Evolutionary conservation across 2,329 filamentous ascomycete genomes (phyloP).

Genomic region (Hysterium pulicare): DNA sequence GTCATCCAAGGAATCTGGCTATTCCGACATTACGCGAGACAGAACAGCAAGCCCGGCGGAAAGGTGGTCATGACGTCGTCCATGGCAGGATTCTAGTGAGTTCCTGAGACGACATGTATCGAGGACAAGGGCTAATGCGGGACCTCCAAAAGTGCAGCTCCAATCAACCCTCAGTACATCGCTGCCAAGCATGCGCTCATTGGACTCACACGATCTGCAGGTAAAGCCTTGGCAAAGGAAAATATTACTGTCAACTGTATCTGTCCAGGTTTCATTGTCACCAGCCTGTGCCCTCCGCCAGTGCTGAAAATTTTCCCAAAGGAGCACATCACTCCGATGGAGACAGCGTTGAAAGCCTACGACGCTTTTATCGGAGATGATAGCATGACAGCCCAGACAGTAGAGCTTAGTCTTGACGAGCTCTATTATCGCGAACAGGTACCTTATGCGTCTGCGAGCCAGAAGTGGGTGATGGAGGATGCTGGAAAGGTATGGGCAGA

Average conservation of each 20-base stretch:
- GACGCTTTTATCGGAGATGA: conserved; percentile 19
- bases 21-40: conserved; percentile 35
- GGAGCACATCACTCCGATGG: conserved; percentile 29
- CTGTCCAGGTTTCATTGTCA: conserved; percentile 28
- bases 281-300: conserved; percentile 26
- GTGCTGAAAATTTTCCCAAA: conserved; percentile 23
- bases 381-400: conserved; percentile 11
- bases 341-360: conserved; percentile 27
- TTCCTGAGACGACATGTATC: no score
- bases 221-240: conserved; percentile 10
- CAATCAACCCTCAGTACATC: conserved; percentile 32
- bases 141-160: no score
- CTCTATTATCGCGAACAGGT: conserved; percentile 29
- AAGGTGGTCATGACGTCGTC: conserved; percentile 35
- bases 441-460: conserved; percentile 29
- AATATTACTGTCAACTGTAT: conserved; percentile 27
- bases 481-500: background rate
- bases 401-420: conserved; percentile 31
- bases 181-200: conserved; percentile 37
- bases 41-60: conserved; percentile 19
- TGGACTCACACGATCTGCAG: conserved; percentile 27
- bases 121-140: no score
- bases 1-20: conserved; percentile 37
- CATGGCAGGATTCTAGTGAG: conserved; percentile 34
- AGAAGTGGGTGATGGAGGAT: conserved; percentile 8